Percentiles rank a stretch among this genome's conserved stretches.
Evolutionary conservation across 176 grass and related monocot genomes (phyloP).

Genomic region (Hordeum marinum): DNA sequence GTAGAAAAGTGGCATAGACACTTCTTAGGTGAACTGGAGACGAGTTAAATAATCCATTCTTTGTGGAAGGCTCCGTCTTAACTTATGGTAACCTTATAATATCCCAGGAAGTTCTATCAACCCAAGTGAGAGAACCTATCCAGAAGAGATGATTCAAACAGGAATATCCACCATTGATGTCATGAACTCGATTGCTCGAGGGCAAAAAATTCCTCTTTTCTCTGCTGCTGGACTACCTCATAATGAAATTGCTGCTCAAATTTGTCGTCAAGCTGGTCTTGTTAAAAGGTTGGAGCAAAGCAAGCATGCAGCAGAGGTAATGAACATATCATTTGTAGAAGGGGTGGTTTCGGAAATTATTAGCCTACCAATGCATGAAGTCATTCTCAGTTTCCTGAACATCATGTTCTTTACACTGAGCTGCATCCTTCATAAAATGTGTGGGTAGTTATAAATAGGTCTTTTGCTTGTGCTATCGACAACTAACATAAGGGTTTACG

Average conservation of each 20-base stretch:
- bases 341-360: neutral
- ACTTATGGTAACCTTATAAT: constrained; percentile 4
- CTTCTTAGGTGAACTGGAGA: neutral
- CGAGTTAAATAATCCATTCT: neutral
- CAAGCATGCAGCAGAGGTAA: constrained; percentile 44
- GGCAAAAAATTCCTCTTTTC: constrained; percentile 94
- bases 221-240: constrained; percentile 94
- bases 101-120: constrained; percentile 90
- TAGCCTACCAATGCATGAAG: neutral
- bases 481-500: neutral
- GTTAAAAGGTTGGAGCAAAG: constrained; percentile 80
- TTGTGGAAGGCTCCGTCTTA: neutral
- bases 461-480: neutral
- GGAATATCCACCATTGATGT: constrained; percentile 97
- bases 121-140: constrained; percentile 96
- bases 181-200: constrained; percentile 96
- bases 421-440: neutral
- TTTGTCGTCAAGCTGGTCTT: constrained; percentile 92
- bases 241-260: constrained; percentile 96
- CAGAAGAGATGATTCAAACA: constrained; percentile 98
- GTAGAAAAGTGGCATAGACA: neutral
- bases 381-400: neutral
- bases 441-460: neutral
- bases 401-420: neutral
- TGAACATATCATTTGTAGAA: neutral